Conservation (phyloP, 2,329 filamentous ascomycete species). For the Lachnellula willkommii region DNA sequence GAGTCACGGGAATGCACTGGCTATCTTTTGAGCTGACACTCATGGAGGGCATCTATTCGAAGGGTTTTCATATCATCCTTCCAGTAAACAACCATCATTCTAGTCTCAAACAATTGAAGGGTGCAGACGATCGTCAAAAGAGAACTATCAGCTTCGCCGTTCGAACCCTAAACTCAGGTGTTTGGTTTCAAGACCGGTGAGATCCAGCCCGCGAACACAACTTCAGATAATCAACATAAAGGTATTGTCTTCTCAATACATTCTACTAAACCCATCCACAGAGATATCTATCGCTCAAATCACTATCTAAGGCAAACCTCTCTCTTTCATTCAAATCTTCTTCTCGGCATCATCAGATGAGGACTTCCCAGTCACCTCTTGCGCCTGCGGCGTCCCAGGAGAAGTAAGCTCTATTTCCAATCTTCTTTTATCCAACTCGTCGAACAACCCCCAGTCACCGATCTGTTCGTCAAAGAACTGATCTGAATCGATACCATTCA, state of each 20-base stretch:
- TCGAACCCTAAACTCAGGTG: too few relatives aligned
- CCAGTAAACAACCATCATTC: too few relatives aligned
- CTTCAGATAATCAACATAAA: too few relatives aligned
- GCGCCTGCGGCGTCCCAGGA: slow-evolving; percentile 13
- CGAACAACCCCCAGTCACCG: slow-evolving; percentile 33
- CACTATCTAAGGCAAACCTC: neutral
- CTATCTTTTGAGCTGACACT: slow-evolving; percentile 31
- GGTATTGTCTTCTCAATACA: too few relatives aligned
- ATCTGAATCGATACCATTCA: slow-evolving; percentile 46
- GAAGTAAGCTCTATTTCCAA: slow-evolving; percentile 15
- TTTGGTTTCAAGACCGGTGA: too few relatives aligned
- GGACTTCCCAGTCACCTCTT: slow-evolving; percentile 5
- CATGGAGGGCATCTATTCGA: neutral
- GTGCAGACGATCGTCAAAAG: neutral
- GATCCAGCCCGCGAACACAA: too few relatives aligned
- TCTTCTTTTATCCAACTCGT: slow-evolving; percentile 21
- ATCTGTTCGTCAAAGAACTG: slow-evolving; percentile 43
- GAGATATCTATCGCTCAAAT: neutral
- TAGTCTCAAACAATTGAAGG: too few relatives aligned
- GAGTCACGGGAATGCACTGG: slow-evolving; percentile 45
- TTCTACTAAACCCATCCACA: neutral
- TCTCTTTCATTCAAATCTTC: slow-evolving; percentile 6
- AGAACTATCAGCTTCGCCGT: neutral
- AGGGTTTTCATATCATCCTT: too few relatives aligned
- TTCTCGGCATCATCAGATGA: slow-evolving; percentile 12